Percentiles rank a stretch among this genome's conserved stretches.
Evolutionary conservation across 441 rosid species (phyloP).

Genomic region (Erysimum cheiri): DNA sequence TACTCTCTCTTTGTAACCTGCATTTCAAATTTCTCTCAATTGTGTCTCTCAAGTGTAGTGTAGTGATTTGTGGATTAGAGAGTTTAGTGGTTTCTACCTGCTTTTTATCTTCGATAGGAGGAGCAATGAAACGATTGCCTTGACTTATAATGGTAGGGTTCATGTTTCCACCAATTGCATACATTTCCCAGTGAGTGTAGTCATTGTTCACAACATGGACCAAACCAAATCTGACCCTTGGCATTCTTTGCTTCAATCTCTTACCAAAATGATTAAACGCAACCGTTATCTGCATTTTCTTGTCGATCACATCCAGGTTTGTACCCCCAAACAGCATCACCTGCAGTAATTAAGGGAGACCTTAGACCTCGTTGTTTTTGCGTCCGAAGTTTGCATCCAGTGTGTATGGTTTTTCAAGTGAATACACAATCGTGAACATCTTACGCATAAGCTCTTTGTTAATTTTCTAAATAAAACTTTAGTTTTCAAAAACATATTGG

Average conservation of each 20-base stretch:
- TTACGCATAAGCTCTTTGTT: background rate
- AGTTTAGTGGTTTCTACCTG: slow-evolving; percentile 46
- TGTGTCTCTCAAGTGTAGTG: slow-evolving; percentile 20
- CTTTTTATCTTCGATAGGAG: slow-evolving; percentile 49
- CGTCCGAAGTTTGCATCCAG: background rate
- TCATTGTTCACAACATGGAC: slow-evolving; percentile 89
- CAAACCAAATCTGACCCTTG: slow-evolving; percentile 69
- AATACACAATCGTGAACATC: background rate
- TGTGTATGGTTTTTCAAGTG: background rate
- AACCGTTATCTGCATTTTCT: slow-evolving; percentile 69
- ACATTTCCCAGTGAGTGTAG: slow-evolving; percentile 85
- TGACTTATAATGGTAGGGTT: slow-evolving; percentile 82
- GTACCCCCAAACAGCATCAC: slow-evolving; percentile 71
- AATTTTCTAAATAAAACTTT: background rate
- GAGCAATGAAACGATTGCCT: slow-evolving; percentile 85
- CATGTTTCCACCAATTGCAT: slow-evolving; percentile 81
- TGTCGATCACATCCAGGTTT: slow-evolving; percentile 48
- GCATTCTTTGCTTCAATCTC: slow-evolving; percentile 75
- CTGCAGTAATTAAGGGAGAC: slow-evolving; percentile 40
- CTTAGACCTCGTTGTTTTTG: background rate
- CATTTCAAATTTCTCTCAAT: slow-evolving; percentile 10
- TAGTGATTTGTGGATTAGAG: slow-evolving; percentile 11
- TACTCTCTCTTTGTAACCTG: slow-evolving; percentile 59
- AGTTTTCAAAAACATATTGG: background rate
- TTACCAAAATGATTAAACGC: slow-evolving; percentile 77